Percentiles rank a stretch among this genome's conserved stretches.
Evolutionary conservation across 2,329 filamentous ascomycete species (phyloP).

Genomic region (Didymella segeticola): DNA sequence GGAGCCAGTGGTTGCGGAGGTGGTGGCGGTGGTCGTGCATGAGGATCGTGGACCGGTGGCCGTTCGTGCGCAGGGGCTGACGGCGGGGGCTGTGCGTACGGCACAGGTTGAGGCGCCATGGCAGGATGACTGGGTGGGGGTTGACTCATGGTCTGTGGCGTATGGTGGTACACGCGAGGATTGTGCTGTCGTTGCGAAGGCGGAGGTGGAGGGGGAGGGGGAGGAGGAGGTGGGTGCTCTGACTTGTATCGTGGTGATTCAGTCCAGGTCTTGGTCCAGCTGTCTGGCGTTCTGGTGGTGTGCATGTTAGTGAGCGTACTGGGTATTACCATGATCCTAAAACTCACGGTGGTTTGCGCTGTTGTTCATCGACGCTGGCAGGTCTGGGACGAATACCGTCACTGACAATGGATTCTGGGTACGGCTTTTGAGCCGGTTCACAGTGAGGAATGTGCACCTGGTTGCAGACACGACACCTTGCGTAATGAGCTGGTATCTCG

Average conservation of each 20-base stretch:
- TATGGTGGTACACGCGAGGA: conserved; percentile 41
- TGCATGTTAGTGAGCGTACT: conserved; percentile 1
- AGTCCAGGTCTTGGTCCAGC: conserved; percentile 9
- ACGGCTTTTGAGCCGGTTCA: conserved; percentile 26
- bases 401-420: conserved; percentile 37
- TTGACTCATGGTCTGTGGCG: conserved; percentile 34
- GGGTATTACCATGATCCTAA: background rate
- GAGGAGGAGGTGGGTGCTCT: conserved; percentile 15
- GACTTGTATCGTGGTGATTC: conserved; percentile 11
- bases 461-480: conserved; percentile 28
- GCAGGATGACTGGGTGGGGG: conserved; percentile 26
- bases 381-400: conserved; percentile 57
- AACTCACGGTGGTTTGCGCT: conserved; percentile 32
- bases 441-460: conserved; percentile 42
- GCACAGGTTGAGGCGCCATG: conserved; percentile 17
- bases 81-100: conserved; percentile 6
- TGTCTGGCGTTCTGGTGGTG: conserved; percentile 3
- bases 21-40: conserved; percentile 23
- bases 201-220: conserved; percentile 16
- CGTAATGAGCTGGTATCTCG: conserved; percentile 23
- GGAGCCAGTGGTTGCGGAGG: conserved; percentile 28
- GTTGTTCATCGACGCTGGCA: conserved; percentile 55
- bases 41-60: conserved; percentile 24
- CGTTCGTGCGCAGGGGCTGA: conserved; percentile 54
- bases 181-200: conserved; percentile 36